phyloP scores from a whole-genome alignment of 1,284 basidiomycete species.

The Lignosus rhinocerotis region DNA sequence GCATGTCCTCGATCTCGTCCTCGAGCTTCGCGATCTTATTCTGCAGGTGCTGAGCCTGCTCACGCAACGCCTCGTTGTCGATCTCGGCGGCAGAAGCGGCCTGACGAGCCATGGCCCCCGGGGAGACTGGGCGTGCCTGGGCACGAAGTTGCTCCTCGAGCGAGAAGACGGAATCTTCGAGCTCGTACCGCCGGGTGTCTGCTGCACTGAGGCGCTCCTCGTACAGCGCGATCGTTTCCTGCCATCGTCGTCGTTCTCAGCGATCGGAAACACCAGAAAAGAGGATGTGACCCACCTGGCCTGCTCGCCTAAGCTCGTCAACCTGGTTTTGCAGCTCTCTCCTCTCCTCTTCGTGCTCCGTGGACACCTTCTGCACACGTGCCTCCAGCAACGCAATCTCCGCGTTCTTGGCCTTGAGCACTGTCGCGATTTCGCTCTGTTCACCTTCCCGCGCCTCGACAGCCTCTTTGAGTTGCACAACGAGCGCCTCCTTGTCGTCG shows the following conservation, averaged over 20 bases:
- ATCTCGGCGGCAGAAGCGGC: slow-evolving; percentile 75
- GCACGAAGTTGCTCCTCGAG: slow-evolving; percentile 60
- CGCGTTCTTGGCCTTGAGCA: slow-evolving; percentile 53
- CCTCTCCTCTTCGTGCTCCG: slow-evolving; percentile 65
- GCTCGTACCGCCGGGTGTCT: slow-evolving; percentile 75
- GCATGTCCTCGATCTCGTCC: slow-evolving; percentile 83
- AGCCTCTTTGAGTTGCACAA: slow-evolving; percentile 51
- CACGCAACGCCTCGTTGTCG: slow-evolving; percentile 89
- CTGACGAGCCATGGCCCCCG: slow-evolving; percentile 40
- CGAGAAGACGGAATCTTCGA: slow-evolving; percentile 66
- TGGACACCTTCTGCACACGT: slow-evolving; percentile 47
- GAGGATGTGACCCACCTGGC: slow-evolving; percentile 57
- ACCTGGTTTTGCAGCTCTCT: slow-evolving; percentile 69
- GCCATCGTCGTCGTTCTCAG: neutral
- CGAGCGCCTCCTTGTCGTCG: slow-evolving; percentile 45
- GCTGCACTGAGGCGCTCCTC: slow-evolving; percentile 80
- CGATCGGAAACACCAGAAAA: no score
- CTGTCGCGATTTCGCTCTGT: slow-evolving; percentile 51
- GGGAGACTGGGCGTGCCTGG: slow-evolving; percentile 40
- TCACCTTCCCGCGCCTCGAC: slow-evolving; percentile 54
- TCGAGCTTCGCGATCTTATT: slow-evolving; percentile 77
- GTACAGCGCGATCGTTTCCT: slow-evolving; percentile 92
- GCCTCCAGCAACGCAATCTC: slow-evolving; percentile 55
- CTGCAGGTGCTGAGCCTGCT: slow-evolving; percentile 86
- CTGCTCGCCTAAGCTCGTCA: slow-evolving; percentile 80